A percentile compares a stretch with the other conserved stretches of the same genome.
Evolutionary conservation across 257 asterid genomes (phyloP).

Genomic region (Solanum etuberosum): DNA sequence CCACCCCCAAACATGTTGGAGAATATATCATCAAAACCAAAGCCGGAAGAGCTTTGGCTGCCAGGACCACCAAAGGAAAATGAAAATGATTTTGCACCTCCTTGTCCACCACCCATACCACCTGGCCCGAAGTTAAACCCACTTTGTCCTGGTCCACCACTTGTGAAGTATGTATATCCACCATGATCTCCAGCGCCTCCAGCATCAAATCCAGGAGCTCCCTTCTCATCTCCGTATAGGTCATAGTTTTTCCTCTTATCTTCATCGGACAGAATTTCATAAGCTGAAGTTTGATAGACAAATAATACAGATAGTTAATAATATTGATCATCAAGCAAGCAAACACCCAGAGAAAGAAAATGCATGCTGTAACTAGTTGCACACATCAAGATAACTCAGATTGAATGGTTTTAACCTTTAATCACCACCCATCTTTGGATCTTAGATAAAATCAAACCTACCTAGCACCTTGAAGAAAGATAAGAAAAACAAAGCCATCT

Average conservation of each 20-base stretch:
- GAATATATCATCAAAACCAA: constrained; percentile 59
- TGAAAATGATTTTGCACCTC: constrained; percentile 65
- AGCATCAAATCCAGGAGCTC: constrained; percentile 57
- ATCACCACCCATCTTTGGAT: neutral
- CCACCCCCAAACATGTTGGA: constrained; percentile 64
- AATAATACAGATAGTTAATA: neutral
- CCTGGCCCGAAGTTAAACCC: constrained; percentile 70
- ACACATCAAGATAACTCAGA: neutral
- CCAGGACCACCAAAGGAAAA: constrained; percentile 86
- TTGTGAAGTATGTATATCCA: constrained; percentile 52
- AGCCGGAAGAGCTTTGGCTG: constrained; percentile 44
- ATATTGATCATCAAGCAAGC: neutral
- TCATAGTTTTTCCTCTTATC: constrained; percentile 87
- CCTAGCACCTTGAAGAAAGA: neutral
- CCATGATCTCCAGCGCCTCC: constrained; percentile 45
- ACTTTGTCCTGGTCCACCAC: constrained; percentile 72
- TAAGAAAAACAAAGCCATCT: neutral
- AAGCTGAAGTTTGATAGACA: constrained; percentile 39
- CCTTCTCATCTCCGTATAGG: constrained; percentile 84
- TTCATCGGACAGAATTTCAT: constrained; percentile 81
- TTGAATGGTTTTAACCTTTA: neutral
- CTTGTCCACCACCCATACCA: constrained; percentile 76
- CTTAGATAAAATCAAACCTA: neutral
- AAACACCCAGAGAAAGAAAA: neutral
- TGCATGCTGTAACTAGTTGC: neutral